phyloP scores from a whole-genome alignment of 257 asterid species.

The Solanum chiquidenum region DNA sequence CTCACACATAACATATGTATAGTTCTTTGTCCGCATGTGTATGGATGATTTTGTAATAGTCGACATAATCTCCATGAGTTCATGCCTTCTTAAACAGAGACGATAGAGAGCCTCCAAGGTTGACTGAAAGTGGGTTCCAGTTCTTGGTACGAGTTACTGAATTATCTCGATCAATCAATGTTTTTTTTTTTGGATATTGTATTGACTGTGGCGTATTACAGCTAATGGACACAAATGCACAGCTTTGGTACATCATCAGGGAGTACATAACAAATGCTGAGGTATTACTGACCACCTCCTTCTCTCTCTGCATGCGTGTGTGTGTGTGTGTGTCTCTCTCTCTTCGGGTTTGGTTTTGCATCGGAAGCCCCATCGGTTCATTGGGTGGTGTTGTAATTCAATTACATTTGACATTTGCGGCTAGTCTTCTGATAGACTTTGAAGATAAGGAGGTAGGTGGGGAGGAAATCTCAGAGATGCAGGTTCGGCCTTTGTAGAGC shows the following conservation, averaged over 20 bases:
- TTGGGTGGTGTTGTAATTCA: neutral
- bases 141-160: constrained; percentile 62
- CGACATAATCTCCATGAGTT: constrained; percentile 15
- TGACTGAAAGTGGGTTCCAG: constrained; percentile 97
- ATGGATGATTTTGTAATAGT: constrained; percentile 1
- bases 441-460: neutral
- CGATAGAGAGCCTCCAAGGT: constrained; percentile 66
- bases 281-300: constrained; percentile 26
- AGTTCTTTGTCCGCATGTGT: neutral
- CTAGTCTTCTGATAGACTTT: neutral
- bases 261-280: constrained; percentile 90
- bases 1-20: neutral
- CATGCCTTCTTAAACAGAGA: constrained; percentile 44
- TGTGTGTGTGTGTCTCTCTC: neutral
- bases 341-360: neutral
- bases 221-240: constrained; percentile 98
- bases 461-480: neutral
- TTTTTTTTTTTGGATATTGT: constrained; percentile 9
- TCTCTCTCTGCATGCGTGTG: neutral
- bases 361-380: neutral
- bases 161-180: neutral
- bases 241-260: constrained; percentile 97
- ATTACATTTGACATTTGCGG: neutral
- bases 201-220: constrained; percentile 36
- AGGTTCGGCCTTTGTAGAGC: neutral